Evolutionary conservation across 106 monocot genomes (phyloP), one percentile per base, ranked within the genome.

Genomic region (Dendrobium huoshanense): DNA sequence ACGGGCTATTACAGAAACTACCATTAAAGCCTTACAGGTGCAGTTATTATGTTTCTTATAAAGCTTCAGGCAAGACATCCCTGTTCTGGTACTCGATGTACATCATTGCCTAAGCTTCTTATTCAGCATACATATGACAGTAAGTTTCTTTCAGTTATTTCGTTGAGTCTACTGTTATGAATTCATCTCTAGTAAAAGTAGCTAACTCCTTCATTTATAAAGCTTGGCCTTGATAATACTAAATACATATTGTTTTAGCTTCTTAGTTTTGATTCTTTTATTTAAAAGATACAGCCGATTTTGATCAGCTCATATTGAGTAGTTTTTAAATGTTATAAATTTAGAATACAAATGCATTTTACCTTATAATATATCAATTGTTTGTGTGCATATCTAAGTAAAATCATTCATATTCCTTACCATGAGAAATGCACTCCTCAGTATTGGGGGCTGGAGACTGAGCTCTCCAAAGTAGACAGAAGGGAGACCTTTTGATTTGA

Each of bases 41-140:
- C 61, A 85, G 94, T 31, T 94, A 90, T 77, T 86, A 77, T 74
- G 84, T 84, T 27, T 92, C 96, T 0, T 96, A 87, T 55, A 82
- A 70, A 77, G 85, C 88, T 77, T 87, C 96, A 48, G 79, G 83
- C 7, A 96, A 94, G 83, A 96, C 88, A 47, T 29, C 87, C 19
- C 96, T 92, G 9, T 85, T 94, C 45, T 96, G 90, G 91, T 96
- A 94, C 68, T 92, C 96, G 7, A 84, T 92, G 4, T 81, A 94
- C 80, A 89, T 94, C 73, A 96, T 96, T 65, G 96, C 92, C 51
- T 79, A 92, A 42, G 56, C 94, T 22, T 96, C 96, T 19, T 94
- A 94, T 80, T 90, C 94, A 10, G 88, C 94, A 37, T 96, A 96
- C 72, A 94, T 94, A 91, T 87, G 49, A 19, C 9, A 56, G 15